Evolutionary conservation across 148 eudicot species (phyloP), one percentile per base, ranked within the genome.

Genomic region (Vaccinium vitisidaea): DNA sequence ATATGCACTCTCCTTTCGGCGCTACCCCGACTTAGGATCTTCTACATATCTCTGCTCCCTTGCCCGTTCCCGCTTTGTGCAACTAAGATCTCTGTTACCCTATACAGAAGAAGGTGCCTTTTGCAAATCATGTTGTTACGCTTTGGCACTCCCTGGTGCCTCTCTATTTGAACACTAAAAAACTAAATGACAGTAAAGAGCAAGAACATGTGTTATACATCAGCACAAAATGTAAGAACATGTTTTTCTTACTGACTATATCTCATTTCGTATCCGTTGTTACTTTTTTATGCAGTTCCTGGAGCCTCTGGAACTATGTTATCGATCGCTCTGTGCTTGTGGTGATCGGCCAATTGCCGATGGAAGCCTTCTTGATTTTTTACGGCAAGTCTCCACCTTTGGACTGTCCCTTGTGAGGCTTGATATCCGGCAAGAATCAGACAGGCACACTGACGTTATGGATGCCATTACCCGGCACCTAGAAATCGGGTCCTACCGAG

Each of bases 401-500:
- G 98, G 99, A 69, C 97, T 96, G 81, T 94, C 95, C 18, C 96
- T 96, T 81, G 99, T 96, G 76, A 90, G 91, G 85, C 99, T 96
- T 81, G 97, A 96, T 88, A 94, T 96, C 43, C 88, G 99, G 85
- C 99, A 96, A 88, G 99, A 96, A 84, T 94, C 98, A n/a, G 98
- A 96, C 3, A 85, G 94, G 84, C 98, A 94, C 90, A 91, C 98
- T 36, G 97, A 96, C 86, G 98, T 96, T 78, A 87, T 94, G 75
- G 98, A 96, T 63, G 94, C 97, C 67, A 92, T 96, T 39, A 96
- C 98, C 16, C 82, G 82, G 67, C 98, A 96, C 88, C 86, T 96
- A 46, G 93, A 83, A 27, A 89, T 96, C 3, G 98, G 98, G 8
- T 96, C 98, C 86, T 94, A 96, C 89, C 82, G 87, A 49, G 98